These are phyloP conservation scores for Moelleriella libera DNA, from an alignment of 2,329 filamentous ascomycete species.

Conservation along the genomic window DNA sequence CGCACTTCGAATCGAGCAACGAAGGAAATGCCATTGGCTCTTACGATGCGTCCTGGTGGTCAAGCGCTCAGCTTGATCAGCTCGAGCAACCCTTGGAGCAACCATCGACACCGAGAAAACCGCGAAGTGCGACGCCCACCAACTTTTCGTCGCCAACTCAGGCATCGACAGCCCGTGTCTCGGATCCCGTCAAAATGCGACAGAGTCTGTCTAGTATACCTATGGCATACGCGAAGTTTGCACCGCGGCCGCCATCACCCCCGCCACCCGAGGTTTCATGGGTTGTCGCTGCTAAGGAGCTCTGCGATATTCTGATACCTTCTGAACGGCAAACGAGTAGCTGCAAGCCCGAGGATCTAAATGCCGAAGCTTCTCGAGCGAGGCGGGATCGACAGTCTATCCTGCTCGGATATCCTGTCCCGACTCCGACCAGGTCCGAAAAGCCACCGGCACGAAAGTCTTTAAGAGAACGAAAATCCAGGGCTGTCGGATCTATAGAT, in stretches of 20 bases:
- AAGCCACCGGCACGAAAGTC: slow-evolving; percentile 50
- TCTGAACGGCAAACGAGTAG: slow-evolving; percentile 60
- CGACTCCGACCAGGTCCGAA: slow-evolving; percentile 14
- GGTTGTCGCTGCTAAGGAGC: slow-evolving; percentile 69
- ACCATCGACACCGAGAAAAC: slow-evolving; percentile 34
- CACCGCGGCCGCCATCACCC: slow-evolving; percentile 37
- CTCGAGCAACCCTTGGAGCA: slow-evolving; percentile 47
- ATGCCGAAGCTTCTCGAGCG: slow-evolving; percentile 48
- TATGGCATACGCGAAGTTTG: slow-evolving; percentile 8
- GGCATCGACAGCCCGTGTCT: slow-evolving; percentile 69
- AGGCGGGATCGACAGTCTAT: slow-evolving; percentile 51
- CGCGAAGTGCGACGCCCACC: slow-evolving; percentile 41
- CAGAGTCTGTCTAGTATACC: slow-evolving; percentile 45
- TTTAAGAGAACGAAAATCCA: slow-evolving; percentile 56
- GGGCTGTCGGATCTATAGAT: slow-evolving; percentile 37
- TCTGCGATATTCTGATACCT: slow-evolving; percentile 73
- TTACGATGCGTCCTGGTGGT: slow-evolving; percentile 65
- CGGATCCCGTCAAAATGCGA: slow-evolving; percentile 51
- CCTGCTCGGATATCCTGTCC: slow-evolving; percentile 16
- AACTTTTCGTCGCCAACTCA: slow-evolving; percentile 83
- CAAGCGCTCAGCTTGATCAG: slow-evolving; percentile 46
- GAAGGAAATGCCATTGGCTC: slow-evolving; percentile 18
- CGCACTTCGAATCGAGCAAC: slow-evolving; percentile 6
- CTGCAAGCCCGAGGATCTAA: slow-evolving; percentile 65
- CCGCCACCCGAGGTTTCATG: slow-evolving; percentile 75